phyloP scores from a whole-genome alignment of 202 grass and related monocot genomes.

The Panicum hallii region DNA sequence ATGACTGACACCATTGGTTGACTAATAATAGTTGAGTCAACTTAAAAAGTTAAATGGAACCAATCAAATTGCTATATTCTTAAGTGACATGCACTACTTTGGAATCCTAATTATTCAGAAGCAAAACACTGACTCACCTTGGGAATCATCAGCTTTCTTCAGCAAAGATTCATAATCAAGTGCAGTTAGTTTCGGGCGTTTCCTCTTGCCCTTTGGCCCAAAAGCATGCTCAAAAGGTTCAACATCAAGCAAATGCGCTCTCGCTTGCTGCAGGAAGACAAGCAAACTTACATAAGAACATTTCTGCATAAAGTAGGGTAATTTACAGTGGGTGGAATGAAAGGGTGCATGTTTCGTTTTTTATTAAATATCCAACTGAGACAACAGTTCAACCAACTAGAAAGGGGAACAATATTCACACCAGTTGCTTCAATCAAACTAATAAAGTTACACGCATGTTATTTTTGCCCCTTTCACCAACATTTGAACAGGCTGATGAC shows the following conservation, averaged over 20 bases:
- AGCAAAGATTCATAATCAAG: slow-evolving; percentile 85
- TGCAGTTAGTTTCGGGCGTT: slow-evolving; percentile 69
- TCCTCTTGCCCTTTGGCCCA: slow-evolving; percentile 94
- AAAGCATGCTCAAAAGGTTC: slow-evolving; percentile 92
- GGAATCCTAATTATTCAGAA: background rate
- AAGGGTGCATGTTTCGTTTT: background rate
- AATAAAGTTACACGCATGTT: background rate
- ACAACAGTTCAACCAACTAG: background rate
- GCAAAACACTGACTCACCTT: slow-evolving; percentile 55
- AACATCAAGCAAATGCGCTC: slow-evolving; percentile 86
- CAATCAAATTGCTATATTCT: background rate
- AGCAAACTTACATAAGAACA: slow-evolving; percentile 43
- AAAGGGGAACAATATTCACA: background rate
- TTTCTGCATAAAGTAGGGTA: background rate
- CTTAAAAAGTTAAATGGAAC: background rate
- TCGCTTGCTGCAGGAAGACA: slow-evolving; percentile 75
- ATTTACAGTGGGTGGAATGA: background rate
- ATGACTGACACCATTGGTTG: background rate
- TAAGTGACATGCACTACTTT: background rate
- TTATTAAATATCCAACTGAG: background rate
- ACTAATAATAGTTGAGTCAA: background rate
- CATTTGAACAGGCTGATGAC: background rate
- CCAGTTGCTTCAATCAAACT: background rate
- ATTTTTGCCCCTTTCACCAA: background rate
- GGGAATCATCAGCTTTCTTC: slow-evolving; percentile 77